Evolutionary conservation across 208 protist species (phyloP).

Genomic region (Trichomonas gallinae): DNA sequence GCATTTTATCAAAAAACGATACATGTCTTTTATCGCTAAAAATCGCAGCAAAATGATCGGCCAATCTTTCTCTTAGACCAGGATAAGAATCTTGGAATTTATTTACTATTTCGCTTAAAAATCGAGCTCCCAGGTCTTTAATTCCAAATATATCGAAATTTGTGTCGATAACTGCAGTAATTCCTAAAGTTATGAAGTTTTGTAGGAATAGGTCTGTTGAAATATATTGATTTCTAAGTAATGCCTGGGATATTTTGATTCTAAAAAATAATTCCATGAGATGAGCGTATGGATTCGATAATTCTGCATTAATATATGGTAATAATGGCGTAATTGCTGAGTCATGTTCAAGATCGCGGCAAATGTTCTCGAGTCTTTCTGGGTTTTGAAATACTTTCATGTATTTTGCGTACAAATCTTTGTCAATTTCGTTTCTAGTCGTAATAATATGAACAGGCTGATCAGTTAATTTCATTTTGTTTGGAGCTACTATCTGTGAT

Average conservation of each 20-base stretch:
- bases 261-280: neutral
- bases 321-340: neutral
- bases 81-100: neutral
- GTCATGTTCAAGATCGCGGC: neutral
- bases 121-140: neutral
- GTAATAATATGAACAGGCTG: neutral
- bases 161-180: neutral
- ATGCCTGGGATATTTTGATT: neutral
- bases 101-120: neutral
- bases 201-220: neutral
- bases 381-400: neutral
- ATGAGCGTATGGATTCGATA: neutral
- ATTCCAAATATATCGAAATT: neutral
- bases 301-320: neutral
- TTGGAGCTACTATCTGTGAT: neutral
- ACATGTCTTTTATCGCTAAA: neutral
- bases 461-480: neutral
- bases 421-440: neutral
- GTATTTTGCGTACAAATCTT: neutral
- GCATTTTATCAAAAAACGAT: neutral
- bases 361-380: neutral
- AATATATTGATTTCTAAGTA: neutral
- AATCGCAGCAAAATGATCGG: neutral
- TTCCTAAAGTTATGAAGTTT: neutral
- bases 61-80: neutral